Conservation (phyloP, 2,329 filamentous ascomycete species). For the Fusarium agapanthi region DNA sequence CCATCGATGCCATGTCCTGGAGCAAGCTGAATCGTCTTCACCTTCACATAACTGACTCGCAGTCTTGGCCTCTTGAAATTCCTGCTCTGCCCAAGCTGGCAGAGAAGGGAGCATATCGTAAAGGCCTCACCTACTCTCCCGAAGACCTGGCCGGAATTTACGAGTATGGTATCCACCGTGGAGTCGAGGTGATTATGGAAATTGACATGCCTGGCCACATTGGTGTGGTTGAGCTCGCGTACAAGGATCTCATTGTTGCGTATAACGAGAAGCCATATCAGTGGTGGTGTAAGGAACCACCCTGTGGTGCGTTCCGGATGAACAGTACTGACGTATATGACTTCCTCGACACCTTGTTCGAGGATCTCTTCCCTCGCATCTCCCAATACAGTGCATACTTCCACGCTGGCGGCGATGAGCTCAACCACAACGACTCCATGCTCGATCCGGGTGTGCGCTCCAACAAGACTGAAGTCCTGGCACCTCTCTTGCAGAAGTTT, state of each 20-base stretch:
- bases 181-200: constrained; percentile 68
- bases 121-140: constrained; percentile 72
- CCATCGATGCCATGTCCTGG: constrained; percentile 79
- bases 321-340: constrained; percentile 74
- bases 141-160: constrained; percentile 73
- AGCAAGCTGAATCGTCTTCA: constrained; percentile 87
- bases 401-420: constrained; percentile 88
- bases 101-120: constrained; percentile 75
- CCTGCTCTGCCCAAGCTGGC: constrained; percentile 75
- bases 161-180: constrained; percentile 71
- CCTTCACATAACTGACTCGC: constrained; percentile 82
- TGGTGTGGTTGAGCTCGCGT: constrained; percentile 61
- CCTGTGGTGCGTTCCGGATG: constrained; percentile 77
- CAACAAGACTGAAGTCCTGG: constrained; percentile 70
- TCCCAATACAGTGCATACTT: constrained; percentile 77
- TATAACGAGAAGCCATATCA: constrained; percentile 66
- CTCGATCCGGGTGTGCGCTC: constrained; percentile 78
- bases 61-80: constrained; percentile 87
- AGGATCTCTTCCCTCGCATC: constrained; percentile 79
- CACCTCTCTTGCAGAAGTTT: constrained; percentile 81
- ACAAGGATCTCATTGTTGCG: constrained; percentile 63
- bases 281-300: constrained; percentile 69
- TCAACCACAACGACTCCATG: constrained; percentile 72
- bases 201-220: constrained; percentile 70
- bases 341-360: constrained; percentile 77